Evolutionary conservation across 2,329 filamentous ascomycete genomes (phyloP).

Genomic region (Sporothrix sp.): DNA sequence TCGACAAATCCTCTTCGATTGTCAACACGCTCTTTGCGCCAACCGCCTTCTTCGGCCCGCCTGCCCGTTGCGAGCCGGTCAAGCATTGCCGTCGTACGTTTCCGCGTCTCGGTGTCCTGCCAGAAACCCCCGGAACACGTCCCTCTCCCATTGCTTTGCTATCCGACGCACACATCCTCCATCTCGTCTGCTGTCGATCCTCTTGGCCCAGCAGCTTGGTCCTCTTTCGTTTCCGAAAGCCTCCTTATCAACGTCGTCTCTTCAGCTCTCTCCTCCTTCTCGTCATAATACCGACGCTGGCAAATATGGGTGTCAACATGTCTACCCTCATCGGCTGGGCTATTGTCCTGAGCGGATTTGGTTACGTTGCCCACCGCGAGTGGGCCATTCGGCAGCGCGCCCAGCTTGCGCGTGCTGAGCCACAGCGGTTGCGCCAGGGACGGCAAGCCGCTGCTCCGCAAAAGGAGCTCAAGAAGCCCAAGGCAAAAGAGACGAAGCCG

Average conservation of each 20-base stretch:
- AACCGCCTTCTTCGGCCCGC: neutral
- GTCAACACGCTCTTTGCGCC: neutral
- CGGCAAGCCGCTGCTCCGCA: conserved; percentile 27
- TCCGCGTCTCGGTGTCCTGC: conserved; percentile 1
- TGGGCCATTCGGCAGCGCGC: conserved; percentile 20
- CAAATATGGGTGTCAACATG: conserved; percentile 28
- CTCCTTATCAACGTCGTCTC: neutral
- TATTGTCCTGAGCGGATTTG: conserved; percentile 22
- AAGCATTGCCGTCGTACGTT: conserved; percentile 1
- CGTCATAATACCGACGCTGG: too few species aligned
- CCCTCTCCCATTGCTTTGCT: neutral
- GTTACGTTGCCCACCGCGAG: conserved; percentile 20
- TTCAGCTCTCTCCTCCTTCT: neutral
- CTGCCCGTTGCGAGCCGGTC: neutral
- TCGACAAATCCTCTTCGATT: neutral
- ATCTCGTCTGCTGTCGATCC: neutral
- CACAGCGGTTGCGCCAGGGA: conserved; percentile 22
- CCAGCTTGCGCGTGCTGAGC: conserved; percentile 16
- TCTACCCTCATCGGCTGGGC: conserved; percentile 28
- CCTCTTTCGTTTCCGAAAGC: neutral
- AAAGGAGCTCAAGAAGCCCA: conserved; percentile 24
- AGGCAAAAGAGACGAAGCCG: conserved; percentile 23
- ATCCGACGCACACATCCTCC: neutral
- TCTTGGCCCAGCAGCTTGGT: neutral
- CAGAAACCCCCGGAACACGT: neutral